These are phyloP conservation scores for Dendrocalamus sinicus DNA, from an alignment of 176 grass and related monocot genomes.

Conservation along the genomic window DNA sequence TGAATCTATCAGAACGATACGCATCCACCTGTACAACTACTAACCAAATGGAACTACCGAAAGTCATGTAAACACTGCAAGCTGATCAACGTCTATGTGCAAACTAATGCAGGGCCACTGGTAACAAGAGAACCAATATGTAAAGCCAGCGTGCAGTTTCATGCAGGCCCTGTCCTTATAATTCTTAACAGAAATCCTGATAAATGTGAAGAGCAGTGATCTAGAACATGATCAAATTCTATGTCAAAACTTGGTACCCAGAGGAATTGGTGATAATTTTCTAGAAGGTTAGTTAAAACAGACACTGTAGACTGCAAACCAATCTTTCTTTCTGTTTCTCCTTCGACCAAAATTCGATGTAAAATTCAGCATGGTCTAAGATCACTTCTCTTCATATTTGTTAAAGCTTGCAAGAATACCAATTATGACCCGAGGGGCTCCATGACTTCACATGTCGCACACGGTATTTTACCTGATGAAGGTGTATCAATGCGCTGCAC, in stretches of 20 bases:
- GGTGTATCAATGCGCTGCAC: background rate
- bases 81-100: background rate
- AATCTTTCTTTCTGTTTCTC: background rate
- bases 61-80: background rate
- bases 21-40: conserved; percentile 35
- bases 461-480: background rate
- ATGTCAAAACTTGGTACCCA: conserved; percentile 8
- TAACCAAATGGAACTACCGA: background rate
- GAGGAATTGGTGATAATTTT: background rate
- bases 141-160: background rate
- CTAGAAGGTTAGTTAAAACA: background rate
- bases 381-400: conserved; percentile 50
- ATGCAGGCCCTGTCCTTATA: background rate
- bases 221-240: conserved; percentile 17
- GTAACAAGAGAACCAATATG: background rate
- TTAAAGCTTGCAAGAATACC: background rate
- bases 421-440: background rate
- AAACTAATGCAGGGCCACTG: conserved; percentile 1
- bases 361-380: conserved; percentile 11
- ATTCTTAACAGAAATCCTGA: background rate
- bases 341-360: background rate
- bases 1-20: background rate
- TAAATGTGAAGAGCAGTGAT: conserved; percentile 42
- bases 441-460: background rate
- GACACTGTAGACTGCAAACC: background rate